phyloP scores from a whole-genome alignment of 176 grass and related monocot species.

The Alloteropsis semialata region DNA sequence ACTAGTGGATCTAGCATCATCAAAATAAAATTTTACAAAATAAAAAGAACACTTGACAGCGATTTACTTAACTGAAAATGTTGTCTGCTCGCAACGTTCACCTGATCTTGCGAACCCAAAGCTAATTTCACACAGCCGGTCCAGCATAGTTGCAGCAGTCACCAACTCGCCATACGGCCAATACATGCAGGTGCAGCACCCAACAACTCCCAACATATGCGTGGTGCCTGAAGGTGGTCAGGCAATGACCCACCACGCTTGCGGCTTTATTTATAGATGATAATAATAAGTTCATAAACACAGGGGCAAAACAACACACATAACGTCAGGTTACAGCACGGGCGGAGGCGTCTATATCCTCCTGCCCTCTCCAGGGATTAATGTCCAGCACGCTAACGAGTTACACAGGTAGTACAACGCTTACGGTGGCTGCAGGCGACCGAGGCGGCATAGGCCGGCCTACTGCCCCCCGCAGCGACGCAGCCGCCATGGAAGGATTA shows the following conservation, averaged over 20 bases:
- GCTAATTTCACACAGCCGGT: background rate
- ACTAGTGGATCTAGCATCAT: background rate
- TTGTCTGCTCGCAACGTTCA: background rate
- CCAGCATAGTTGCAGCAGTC: too few species aligned
- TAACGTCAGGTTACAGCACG: conserved; percentile 9
- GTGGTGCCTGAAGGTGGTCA: background rate
- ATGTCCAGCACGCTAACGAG: conserved; percentile 24
- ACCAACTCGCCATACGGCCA: background rate
- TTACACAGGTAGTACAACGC: conserved; percentile 15
- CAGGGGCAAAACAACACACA: background rate
- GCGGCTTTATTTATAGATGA: conserved; percentile 5
- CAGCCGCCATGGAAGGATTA: background rate
- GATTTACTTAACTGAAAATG: background rate
- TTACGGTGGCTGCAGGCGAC: background rate
- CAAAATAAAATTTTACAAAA: background rate
- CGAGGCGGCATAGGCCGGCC: conserved; percentile 20
- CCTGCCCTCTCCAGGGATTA: conserved; percentile 18
- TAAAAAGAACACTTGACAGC: background rate
- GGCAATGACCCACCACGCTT: background rate
- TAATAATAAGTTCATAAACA: background rate
- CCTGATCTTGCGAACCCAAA: background rate
- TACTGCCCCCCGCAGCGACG: background rate
- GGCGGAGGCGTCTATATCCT: background rate
- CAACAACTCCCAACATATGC: background rate
- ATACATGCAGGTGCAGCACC: background rate